These are phyloP conservation scores for Thalassia testudinum DNA, from an alignment of 116 monocot species.

Conservation along the genomic window DNA sequence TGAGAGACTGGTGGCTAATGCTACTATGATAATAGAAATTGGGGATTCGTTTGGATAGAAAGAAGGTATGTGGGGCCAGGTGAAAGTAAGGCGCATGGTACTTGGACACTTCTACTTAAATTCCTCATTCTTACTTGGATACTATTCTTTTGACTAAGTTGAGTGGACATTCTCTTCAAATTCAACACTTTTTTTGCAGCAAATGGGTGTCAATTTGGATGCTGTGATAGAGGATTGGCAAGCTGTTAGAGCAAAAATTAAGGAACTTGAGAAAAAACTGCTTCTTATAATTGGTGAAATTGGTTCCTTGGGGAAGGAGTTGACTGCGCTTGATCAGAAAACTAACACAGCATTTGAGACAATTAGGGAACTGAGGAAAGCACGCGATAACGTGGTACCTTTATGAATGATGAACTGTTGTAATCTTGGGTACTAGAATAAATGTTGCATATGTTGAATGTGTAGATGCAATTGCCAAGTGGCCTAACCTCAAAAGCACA, in stretches of 20 bases:
- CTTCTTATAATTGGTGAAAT: constrained; percentile 34
- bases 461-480: constrained; percentile 49
- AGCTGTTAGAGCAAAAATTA: constrained; percentile 41
- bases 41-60: constrained; percentile 46
- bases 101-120: no score
- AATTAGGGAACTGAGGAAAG: constrained; percentile 33
- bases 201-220: constrained; percentile 58
- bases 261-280: constrained; percentile 51
- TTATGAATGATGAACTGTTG: no score
- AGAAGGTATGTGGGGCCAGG: constrained; percentile 64
- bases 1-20: constrained; percentile 60
- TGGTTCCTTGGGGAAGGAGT: constrained; percentile 38
- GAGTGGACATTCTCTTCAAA: no score
- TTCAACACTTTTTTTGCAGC: constrained; percentile 15
- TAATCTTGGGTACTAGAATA: constrained; percentile 70
- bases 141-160: no score
- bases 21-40: constrained; percentile 44
- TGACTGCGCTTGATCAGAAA: constrained; percentile 25
- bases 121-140: not conserved
- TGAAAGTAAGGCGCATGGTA: constrained; percentile 45
- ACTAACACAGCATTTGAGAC: constrained; percentile 56
- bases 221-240: constrained; percentile 65
- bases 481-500: constrained; percentile 40
- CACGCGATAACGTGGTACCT: constrained; percentile 52
- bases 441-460: constrained; percentile 79